phyloP scores from a whole-genome alignment of 2,329 filamentous ascomycete genomes.

The Colletotrichum shisoi region DNA sequence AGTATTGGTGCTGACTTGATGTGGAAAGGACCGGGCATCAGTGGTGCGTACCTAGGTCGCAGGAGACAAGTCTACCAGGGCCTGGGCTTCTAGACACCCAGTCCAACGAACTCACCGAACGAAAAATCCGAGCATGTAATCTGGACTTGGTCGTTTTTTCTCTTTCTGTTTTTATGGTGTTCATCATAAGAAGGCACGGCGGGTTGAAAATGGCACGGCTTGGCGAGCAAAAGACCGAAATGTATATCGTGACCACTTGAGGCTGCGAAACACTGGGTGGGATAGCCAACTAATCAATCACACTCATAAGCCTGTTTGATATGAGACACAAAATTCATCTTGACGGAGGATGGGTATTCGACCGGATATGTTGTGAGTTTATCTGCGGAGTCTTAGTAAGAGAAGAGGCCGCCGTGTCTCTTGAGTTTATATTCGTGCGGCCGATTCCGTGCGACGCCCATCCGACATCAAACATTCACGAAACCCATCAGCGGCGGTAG shows the following conservation, averaged over 20 bases:
- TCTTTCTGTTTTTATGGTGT: not conserved
- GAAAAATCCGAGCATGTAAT: not conserved
- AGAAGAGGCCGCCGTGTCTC: too few species aligned
- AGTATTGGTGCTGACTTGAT: not conserved
- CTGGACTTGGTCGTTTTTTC: slow-evolving; percentile 5
- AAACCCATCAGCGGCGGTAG: too few species aligned
- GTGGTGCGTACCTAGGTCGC: not conserved
- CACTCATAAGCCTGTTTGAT: not conserved
- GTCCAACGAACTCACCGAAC: not conserved
- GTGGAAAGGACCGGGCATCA: not conserved
- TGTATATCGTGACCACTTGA: not conserved
- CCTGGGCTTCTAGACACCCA: too few species aligned
- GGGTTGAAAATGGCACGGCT: slow-evolving; percentile 11
- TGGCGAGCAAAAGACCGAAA: slow-evolving; percentile 11
- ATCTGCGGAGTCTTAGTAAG: too few species aligned
- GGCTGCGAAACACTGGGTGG: not conserved
- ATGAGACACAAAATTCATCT: not conserved
- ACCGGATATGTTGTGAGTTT: too few species aligned
- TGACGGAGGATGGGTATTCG: too few species aligned
- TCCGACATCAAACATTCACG: too few species aligned
- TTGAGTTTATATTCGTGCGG: too few species aligned
- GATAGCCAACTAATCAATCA: not conserved
- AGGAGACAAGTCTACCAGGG: not conserved
- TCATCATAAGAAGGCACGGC: not conserved
- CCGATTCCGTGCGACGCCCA: too few species aligned